phyloP scores from a whole-genome alignment of 805 yeast genomes.

The Limtongia smithiae region DNA sequence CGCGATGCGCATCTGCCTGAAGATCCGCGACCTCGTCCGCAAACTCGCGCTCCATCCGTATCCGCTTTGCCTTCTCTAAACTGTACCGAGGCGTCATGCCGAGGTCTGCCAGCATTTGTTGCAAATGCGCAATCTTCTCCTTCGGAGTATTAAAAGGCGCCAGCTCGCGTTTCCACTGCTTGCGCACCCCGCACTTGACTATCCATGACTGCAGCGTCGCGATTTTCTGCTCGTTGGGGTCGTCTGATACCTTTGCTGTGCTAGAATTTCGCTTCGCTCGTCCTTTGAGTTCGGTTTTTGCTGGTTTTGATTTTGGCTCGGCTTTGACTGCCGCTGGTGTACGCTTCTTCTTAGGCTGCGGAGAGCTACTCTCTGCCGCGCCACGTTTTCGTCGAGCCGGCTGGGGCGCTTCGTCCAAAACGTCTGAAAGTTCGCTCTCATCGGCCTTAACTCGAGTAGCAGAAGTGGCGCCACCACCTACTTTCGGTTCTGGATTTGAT shows the following conservation, averaged over 20 bases:
- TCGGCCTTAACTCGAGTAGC: not conserved
- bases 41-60: slow-evolving; percentile 31
- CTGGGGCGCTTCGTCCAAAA: slow-evolving; percentile 4
- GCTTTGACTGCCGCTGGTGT: not conserved
- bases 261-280: not conserved
- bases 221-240: slow-evolving; percentile 29
- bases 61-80: slow-evolving; percentile 31
- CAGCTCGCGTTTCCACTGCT: slow-evolving; percentile 30
- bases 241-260: not conserved
- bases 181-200: slow-evolving; percentile 33
- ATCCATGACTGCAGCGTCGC: slow-evolving; percentile 31
- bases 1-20: slow-evolving; percentile 23
- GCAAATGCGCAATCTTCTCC: slow-evolving; percentile 27
- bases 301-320: not conserved
- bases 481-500: too few relatives aligned
- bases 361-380: not conserved
- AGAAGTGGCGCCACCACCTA: too few relatives aligned
- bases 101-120: slow-evolving; percentile 25
- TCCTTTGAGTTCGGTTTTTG: too few relatives aligned
- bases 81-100: slow-evolving; percentile 35
- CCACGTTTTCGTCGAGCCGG: slow-evolving; percentile 6
- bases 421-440: slow-evolving; percentile 14
- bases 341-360: not conserved
- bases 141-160: slow-evolving; percentile 27
- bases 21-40: slow-evolving; percentile 30